phyloP scores from a whole-genome alignment of 1,139 yeast genomes.

The Fermentozyma sake region DNA sequence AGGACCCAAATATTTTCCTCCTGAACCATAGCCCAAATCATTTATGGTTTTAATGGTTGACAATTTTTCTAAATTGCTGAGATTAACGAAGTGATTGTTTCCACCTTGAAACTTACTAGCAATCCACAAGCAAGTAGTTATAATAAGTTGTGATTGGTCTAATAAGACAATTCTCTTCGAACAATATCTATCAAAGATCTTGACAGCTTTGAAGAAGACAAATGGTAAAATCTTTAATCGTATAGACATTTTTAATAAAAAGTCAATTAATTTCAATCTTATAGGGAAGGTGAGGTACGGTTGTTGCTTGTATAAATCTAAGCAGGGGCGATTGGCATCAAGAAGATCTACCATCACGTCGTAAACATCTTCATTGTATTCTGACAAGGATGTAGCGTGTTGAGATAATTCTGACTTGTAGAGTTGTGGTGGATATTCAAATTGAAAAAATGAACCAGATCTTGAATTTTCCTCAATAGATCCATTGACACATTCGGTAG shows the following conservation, averaged over 20 bases:
- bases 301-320: conserved; percentile 55
- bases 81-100: conserved; percentile 61
- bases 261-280: conserved; percentile 52
- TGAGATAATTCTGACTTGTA: conserved; percentile 46
- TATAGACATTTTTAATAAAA: conserved; percentile 53
- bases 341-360: conserved; percentile 32
- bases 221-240: conserved; percentile 58
- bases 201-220: conserved; percentile 54
- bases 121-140: conserved; percentile 65
- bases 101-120: conserved; percentile 66
- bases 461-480: too few species aligned
- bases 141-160: conserved; percentile 59
- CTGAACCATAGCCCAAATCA: conserved; percentile 46
- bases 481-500: too few species aligned
- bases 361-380: conserved; percentile 51
- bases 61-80: conserved; percentile 27
- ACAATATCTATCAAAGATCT: conserved; percentile 62
- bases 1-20: conserved; percentile 62
- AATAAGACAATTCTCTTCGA: conserved; percentile 58
- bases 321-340: conserved; percentile 40
- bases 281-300: conserved; percentile 54
- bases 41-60: conserved; percentile 30
- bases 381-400: conserved; percentile 45
- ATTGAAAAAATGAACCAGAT: too few species aligned
- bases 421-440: conserved; percentile 45